A percentile compares a stretch with the other conserved stretches of the same genome.
phyloP scores from a whole-genome alignment of 2,329 filamentous ascomycete species.

The Trichoderma sp. region DNA sequence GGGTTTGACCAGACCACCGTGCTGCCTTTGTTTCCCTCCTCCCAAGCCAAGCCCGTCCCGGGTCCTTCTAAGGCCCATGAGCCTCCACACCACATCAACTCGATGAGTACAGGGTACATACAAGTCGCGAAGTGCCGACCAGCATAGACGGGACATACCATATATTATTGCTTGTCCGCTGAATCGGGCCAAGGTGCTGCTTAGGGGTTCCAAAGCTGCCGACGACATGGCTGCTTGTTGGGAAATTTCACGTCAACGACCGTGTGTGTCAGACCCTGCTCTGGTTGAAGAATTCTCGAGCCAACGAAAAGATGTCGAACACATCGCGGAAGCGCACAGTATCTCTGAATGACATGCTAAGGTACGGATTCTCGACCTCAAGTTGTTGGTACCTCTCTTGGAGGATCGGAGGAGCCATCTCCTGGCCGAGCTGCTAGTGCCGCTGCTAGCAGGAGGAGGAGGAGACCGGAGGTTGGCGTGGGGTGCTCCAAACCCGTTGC shows the following conservation, averaged over 20 bases:
- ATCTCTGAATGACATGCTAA: background rate
- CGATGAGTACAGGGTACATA: constrained; percentile 11
- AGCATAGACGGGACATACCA: background rate
- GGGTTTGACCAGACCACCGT: constrained; percentile 28
- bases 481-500: constrained; percentile 28
- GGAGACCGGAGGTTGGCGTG: constrained; percentile 25
- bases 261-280: background rate
- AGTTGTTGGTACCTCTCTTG: background rate
- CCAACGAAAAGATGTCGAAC: background rate
- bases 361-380: background rate
- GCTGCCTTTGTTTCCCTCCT: background rate
- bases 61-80: constrained; percentile 18
- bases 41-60: constrained; percentile 11
- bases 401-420: constrained; percentile 24
- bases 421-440: constrained; percentile 14
- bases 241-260: background rate
- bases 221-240: background rate
- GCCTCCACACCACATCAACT: constrained; percentile 26
- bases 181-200: background rate
- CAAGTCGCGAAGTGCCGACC: constrained; percentile 16
- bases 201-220: constrained; percentile 8
- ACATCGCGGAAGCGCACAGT: constrained; percentile 10
- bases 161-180: background rate
- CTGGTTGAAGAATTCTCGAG: constrained; percentile 3
- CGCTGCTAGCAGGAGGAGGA: background rate